Evolutionary conservation across 129 eudicot genomes (phyloP).

Genomic region (Dittrichia graveolens): DNA sequence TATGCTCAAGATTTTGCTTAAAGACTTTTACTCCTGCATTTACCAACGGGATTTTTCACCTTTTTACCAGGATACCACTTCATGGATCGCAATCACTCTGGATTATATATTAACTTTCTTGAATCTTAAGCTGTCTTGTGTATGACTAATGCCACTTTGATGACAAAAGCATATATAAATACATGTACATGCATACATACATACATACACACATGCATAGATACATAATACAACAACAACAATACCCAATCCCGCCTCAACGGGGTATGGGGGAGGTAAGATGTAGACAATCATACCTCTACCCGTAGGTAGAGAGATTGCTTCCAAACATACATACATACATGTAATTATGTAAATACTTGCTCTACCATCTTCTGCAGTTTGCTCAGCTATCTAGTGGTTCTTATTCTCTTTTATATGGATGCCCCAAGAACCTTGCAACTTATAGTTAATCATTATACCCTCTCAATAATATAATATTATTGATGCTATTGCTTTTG

Average conservation of each 20-base stretch:
- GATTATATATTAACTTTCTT: background rate
- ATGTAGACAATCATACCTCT: too few species aligned
- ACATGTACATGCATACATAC: background rate
- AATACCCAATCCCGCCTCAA: too few species aligned
- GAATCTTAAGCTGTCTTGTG: background rate
- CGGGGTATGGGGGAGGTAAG: too few species aligned
- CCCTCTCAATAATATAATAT: background rate
- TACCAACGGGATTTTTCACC: background rate
- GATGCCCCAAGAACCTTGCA: slow-evolving; percentile 2
- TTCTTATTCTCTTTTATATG: background rate
- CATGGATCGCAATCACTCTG: too few species aligned
- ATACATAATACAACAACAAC: too few species aligned
- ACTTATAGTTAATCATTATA: background rate
- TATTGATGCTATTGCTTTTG: slow-evolving; percentile 6
- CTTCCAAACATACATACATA: too few species aligned
- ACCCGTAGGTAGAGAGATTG: too few species aligned
- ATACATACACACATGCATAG: background rate
- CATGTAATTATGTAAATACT: background rate
- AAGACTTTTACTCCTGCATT: background rate
- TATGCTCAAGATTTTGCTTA: slow-evolving; percentile 6
- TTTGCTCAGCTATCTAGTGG: background rate
- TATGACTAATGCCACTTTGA: background rate
- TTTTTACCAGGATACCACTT: too few species aligned
- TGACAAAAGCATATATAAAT: background rate
- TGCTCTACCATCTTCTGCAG: background rate